Evolutionary conservation across 305 asterid species (phyloP).

Genomic region (Fraxinus velutina): DNA sequence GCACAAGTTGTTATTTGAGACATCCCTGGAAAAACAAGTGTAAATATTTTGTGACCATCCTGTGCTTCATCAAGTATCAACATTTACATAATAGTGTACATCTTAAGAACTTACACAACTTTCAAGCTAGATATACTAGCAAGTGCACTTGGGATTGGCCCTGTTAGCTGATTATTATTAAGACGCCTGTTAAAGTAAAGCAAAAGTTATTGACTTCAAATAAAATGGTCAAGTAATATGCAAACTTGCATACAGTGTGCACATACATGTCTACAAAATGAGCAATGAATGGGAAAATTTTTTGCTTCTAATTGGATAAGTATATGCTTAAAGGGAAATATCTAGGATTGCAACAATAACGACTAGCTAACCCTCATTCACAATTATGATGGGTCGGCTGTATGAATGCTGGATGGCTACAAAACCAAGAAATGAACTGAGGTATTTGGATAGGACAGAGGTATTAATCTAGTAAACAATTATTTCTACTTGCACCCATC

Average conservation of each 20-base stretch:
- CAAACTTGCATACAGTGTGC: not conserved
- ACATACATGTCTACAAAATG: not conserved
- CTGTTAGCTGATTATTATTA: conserved; percentile 67
- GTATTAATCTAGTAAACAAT: not conserved
- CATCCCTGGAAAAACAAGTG: conserved; percentile 60
- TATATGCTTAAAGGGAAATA: not conserved
- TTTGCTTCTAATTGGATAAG: not conserved
- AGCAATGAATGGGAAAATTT: not conserved
- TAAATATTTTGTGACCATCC: conserved; percentile 5
- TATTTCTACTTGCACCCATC: not conserved
- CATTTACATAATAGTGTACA: not conserved
- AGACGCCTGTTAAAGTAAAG: conserved; percentile 57
- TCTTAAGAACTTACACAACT: conserved; percentile 74
- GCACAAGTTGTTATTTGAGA: conserved; percentile 75
- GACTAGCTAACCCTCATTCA: not conserved
- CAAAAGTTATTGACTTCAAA: conserved; percentile 10
- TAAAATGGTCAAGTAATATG: conserved; percentile 9
- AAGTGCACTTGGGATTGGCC: conserved; percentile 71
- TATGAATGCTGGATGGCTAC: not conserved
- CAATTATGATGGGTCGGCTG: not conserved
- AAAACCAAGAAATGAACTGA: not conserved
- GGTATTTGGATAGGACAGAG: conserved; percentile 12
- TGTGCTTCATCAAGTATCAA: conserved; percentile 4
- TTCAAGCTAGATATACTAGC: conserved; percentile 60
- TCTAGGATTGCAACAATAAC: not conserved